Conservation (phyloP, 208 protist genomes). For the Leishmania arabica region DNA sequence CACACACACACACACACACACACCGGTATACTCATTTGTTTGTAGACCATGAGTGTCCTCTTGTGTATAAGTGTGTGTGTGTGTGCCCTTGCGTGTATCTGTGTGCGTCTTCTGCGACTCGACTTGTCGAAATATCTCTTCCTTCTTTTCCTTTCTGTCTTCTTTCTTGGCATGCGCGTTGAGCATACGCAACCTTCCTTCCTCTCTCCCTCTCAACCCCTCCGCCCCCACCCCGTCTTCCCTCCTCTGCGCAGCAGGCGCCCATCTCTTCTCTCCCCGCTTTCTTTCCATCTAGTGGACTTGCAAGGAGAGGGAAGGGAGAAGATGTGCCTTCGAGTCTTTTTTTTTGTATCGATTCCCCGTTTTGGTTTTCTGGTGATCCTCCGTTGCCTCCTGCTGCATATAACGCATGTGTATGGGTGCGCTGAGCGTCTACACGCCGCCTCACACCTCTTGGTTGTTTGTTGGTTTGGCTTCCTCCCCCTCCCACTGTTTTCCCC, state of each 20-base stretch:
- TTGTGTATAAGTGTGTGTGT: background rate
- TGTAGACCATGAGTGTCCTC: background rate
- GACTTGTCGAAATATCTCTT: background rate
- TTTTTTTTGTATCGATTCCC: background rate
- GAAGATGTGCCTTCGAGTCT: background rate
- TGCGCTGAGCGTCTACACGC: background rate
- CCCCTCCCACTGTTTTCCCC: background rate
- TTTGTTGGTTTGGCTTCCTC: background rate
- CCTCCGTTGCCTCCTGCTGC: background rate
- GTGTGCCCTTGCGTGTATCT: background rate
- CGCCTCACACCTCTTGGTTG: constrained; percentile 1
- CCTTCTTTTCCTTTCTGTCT: background rate
- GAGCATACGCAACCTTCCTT: background rate
- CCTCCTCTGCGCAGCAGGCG: background rate
- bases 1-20: background rate
- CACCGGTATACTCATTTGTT: background rate
- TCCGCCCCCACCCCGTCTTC: too few relatives aligned
- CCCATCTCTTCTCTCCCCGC: background rate
- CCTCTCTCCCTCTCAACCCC: background rate
- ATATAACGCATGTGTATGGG: background rate
- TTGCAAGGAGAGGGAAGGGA: background rate
- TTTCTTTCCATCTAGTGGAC: background rate
- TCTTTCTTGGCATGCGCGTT: background rate
- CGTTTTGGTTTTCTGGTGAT: background rate
- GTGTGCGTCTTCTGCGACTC: background rate